A percentile compares a stretch with the other conserved stretches of the same genome.
phyloP scores from a whole-genome alignment of 2,329 filamentous ascomycete genomes.

The Beauveria bassiana region DNA sequence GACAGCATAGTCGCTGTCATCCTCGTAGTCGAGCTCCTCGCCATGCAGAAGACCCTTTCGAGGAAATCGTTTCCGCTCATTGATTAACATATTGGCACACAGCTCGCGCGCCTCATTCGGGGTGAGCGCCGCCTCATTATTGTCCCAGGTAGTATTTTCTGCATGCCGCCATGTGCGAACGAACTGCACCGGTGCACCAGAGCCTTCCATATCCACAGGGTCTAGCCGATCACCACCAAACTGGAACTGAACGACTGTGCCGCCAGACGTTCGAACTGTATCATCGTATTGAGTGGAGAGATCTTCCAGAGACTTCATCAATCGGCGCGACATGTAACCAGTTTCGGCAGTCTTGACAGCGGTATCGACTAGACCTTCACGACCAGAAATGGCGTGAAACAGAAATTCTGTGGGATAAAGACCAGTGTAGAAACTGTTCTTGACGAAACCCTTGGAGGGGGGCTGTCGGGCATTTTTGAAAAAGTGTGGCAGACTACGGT shows the following conservation, averaged over 20 bases:
- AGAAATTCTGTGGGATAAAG: conserved; percentile 87
- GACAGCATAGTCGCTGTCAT: conserved; percentile 58
- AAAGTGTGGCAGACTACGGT: conserved; percentile 90
- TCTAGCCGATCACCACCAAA: conserved; percentile 95
- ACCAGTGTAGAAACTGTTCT: conserved; percentile 94
- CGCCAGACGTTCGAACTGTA: conserved; percentile 85
- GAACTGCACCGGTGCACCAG: conserved; percentile 86
- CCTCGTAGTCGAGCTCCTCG: conserved; percentile 59
- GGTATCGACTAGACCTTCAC: conserved; percentile 97
- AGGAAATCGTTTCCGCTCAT: conserved; percentile 57
- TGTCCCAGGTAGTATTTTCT: conserved; percentile 69
- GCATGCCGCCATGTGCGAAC: conserved; percentile 81
- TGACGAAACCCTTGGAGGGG: conserved; percentile 93
- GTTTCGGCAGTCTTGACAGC: conserved; percentile 98
- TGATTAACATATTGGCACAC: conserved; percentile 59
- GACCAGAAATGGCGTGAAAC: conserved; percentile 96
- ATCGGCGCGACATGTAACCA: conserved; percentile 93
- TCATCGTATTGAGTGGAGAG: conserved; percentile 89
- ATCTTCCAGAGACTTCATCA: conserved; percentile 98
- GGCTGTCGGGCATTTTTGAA: conserved; percentile 86
- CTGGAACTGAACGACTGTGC: conserved; percentile 89
- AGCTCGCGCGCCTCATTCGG: conserved; percentile 66
- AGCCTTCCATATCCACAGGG: conserved; percentile 95
- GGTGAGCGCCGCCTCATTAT: conserved; percentile 63
- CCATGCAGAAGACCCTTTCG: conserved; percentile 54